These are phyloP conservation scores for Sanghuangporus weigelae DNA, from an alignment of 1,284 basidiomycete species.

Conservation along the genomic window DNA sequence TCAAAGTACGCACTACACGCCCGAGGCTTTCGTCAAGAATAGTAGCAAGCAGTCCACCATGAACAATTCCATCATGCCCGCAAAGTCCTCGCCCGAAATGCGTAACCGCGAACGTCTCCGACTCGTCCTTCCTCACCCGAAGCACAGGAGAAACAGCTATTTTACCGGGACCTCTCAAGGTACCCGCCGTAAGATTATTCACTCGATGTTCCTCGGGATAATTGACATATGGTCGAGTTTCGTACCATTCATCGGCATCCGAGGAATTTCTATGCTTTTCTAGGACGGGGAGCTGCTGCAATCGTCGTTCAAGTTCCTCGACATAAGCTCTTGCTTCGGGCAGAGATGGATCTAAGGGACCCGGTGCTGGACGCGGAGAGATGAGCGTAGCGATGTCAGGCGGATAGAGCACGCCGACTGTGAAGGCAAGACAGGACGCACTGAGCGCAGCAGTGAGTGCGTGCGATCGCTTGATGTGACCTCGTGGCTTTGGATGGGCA, in stretches of 20 bases:
- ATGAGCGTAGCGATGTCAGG: conserved; percentile 56
- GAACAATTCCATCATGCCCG: conserved; percentile 90
- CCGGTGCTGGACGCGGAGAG: conserved; percentile 67
- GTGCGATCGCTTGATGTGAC: conserved; percentile 6
- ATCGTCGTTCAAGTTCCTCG: conserved; percentile 56
- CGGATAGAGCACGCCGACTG: conserved; percentile 58
- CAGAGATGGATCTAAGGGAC: conserved; percentile 58
- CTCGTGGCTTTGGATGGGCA: not conserved
- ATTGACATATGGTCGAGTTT: conserved; percentile 69
- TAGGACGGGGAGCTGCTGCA: conserved; percentile 66
- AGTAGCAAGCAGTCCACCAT: conserved; percentile 90
- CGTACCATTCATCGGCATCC: conserved; percentile 63
- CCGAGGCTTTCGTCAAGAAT: conserved; percentile 85
- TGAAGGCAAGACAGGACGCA: conserved; percentile 32
- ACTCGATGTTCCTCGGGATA: conserved; percentile 66
- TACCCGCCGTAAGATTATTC: conserved; percentile 81
- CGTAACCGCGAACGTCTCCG: conserved; percentile 62
- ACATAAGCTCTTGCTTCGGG: conserved; percentile 58
- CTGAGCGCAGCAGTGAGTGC: conserved; percentile 6
- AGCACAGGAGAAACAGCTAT: conserved; percentile 76
- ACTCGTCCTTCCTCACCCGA: conserved; percentile 71
- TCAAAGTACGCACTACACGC: conserved; percentile 57
- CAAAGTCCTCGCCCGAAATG: conserved; percentile 87
- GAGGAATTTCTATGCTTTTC: conserved; percentile 41
- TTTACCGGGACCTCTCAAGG: conserved; percentile 80